Conservation (phyloP, 257 asterid genomes). For the Fraxinus excelsior region DNA sequence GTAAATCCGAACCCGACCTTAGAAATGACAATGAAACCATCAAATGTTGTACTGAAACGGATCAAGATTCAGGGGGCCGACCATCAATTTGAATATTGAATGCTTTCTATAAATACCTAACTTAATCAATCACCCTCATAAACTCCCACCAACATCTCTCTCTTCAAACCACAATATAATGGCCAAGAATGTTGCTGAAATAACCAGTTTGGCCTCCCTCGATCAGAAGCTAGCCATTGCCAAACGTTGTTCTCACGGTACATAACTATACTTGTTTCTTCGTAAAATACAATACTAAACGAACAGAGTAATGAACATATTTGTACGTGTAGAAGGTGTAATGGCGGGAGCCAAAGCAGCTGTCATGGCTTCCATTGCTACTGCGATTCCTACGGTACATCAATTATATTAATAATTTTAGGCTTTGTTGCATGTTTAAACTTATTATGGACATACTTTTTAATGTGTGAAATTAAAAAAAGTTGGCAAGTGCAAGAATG, state of each 20-base stretch:
- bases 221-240: constrained; percentile 78
- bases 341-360: constrained; percentile 91
- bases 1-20: constrained; percentile 15
- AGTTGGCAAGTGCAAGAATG: constrained; percentile 79
- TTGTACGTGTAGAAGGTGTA: constrained; percentile 62
- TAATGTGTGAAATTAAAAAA: constrained; percentile 17
- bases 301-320: background rate
- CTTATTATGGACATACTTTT: background rate
- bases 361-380: constrained; percentile 65
- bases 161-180: background rate
- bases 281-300: background rate
- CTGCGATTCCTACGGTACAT: constrained; percentile 88
- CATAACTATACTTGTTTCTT: too few species aligned
- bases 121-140: background rate
- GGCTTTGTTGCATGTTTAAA: too few species aligned
- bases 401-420: background rate
- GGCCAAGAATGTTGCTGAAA: constrained; percentile 45
- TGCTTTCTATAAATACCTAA: constrained; percentile 14
- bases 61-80: background rate
- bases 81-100: background rate
- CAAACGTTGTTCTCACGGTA: constrained; percentile 76
- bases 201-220: constrained; percentile 44
- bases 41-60: constrained; percentile 7
- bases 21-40: constrained; percentile 29
- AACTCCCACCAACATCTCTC: background rate